Conservation (phyloP, 176 grass and related monocot species). For the Oryza glumipatula region DNA sequence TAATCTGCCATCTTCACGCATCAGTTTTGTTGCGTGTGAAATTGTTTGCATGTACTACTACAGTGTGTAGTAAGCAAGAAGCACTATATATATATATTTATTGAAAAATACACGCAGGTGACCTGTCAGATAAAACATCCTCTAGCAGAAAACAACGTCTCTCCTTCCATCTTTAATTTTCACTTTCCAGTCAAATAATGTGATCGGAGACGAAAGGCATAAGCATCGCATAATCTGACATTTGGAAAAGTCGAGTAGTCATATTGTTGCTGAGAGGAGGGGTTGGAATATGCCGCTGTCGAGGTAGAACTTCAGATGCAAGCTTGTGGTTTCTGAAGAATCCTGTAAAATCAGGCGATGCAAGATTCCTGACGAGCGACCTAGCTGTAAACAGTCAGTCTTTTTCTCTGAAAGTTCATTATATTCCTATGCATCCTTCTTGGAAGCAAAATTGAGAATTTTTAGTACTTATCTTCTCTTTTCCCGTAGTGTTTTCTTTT, state of each 20-base stretch:
- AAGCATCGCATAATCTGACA: neutral
- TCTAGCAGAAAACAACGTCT: neutral
- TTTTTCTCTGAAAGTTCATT: conserved; percentile 8
- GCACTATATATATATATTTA: neutral
- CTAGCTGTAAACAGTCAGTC: neutral
- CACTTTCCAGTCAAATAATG: neutral
- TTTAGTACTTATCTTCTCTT: neutral
- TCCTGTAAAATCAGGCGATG: neutral
- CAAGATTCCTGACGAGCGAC: conserved; percentile 6
- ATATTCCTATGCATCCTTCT: neutral
- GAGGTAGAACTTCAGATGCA: neutral
- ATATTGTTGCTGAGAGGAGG: neutral
- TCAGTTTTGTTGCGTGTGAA: neutral
- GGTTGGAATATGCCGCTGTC: conserved; percentile 27
- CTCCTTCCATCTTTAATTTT: neutral
- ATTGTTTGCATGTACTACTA: neutral
- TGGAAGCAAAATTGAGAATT: neutral
- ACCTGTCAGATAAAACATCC: neutral
- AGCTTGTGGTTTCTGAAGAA: neutral
- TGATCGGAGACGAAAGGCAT: neutral
- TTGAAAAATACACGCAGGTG: neutral
- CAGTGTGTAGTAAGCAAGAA: neutral
- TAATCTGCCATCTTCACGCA: too few species aligned
- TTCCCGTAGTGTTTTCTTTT: neutral
- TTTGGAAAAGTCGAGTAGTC: neutral